Evolutionary conservation across 164 flowering plant genomes (phyloP).

Genomic region (Magnolia kwangsiensis): DNA sequence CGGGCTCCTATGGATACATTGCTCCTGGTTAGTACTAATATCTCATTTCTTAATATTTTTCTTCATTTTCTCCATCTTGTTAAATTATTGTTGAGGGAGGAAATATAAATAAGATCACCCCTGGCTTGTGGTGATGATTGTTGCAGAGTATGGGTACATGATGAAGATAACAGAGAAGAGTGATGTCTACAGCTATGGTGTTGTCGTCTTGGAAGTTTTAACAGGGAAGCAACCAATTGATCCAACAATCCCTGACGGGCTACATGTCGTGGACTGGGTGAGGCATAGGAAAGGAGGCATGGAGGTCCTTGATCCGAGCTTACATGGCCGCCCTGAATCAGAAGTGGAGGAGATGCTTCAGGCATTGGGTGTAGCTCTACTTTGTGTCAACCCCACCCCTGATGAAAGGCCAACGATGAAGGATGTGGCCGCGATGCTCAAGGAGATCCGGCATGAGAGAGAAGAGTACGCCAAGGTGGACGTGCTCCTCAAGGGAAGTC

Average conservation of each 20-base stretch:
- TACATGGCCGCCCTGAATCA: slow-evolving; percentile 50
- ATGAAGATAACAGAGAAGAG: slow-evolving; percentile 91
- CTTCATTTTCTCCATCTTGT: background rate
- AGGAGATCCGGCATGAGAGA: slow-evolving; percentile 74
- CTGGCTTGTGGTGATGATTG: background rate
- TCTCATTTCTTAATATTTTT: background rate
- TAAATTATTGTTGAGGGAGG: background rate
- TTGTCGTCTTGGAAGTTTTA: slow-evolving; percentile 74
- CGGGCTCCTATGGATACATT: slow-evolving; percentile 85
- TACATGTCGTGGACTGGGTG: slow-evolving; percentile 87
- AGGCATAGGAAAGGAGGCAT: slow-evolving; percentile 43
- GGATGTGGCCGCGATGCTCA: slow-evolving; percentile 93
- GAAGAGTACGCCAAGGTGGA: slow-evolving; percentile 65
- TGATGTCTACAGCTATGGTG: slow-evolving; percentile 90
- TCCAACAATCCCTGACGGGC: slow-evolving; percentile 84
- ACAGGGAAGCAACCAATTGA: slow-evolving; percentile 95
- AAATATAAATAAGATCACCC: background rate
- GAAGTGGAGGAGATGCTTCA: slow-evolving; percentile 84
- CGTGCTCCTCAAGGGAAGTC: slow-evolving; percentile 45
- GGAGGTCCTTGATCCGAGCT: slow-evolving; percentile 57
- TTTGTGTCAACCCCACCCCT: slow-evolving; percentile 69
- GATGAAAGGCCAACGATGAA: slow-evolving; percentile 92
- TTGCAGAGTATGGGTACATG: slow-evolving; percentile 81
- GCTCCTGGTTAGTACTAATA: slow-evolving; percentile 63
- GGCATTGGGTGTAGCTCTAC: slow-evolving; percentile 76